Evolutionary conservation across 2,329 filamentous ascomycete genomes (phyloP), one percentile per base, ranked within the genome.

Genomic region (Fusarium phyllophilum): DNA sequence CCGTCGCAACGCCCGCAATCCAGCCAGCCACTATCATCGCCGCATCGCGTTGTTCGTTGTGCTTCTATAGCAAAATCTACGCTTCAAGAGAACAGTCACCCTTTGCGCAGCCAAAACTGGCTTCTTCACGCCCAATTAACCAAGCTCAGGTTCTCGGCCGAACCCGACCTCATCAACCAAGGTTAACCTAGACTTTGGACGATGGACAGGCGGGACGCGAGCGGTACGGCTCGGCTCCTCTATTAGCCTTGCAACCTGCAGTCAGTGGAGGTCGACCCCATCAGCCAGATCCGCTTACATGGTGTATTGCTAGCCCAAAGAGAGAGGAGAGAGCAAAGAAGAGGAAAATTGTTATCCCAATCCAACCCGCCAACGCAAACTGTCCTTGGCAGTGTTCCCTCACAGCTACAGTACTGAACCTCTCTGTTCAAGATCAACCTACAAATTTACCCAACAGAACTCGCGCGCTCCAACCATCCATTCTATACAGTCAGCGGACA

Each of bases 161-260:
- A 73, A 73, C 54, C 65, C 61, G 59, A 68, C 59, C 54, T 69
- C 42, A 41, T 69, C 46, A 44, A 55, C 41, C 49, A 49, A 58
- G 41, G 31, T 65, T 44, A 42, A 68, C 45, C 62, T 72, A 73
- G 66, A 62, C 63, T 72, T 66, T 72, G 68, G 60, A 57, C 68
- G 54, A 59, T 72, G 67, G 65, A 68, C 70, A 59, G 60, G 46
- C 70, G 72, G 72, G 72, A 68, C 58, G 67, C 58, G 66, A 74
- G 72, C 68, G 72, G 71, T 74, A 72, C 75, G 72, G 75, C 75
- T 78, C 71, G 74, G 67, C 64, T 73, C 75, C 66, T 70, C 55
- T 74, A 26, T 66, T 75, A 75, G 69, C 69, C 69, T 64, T 73
- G 65, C 66, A 73, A 62, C 72, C 64, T 75, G 45, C 72, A 62